Evolutionary conservation across 2,329 filamentous ascomycete genomes (phyloP).

Genomic region (Incumbomyces delicatus): DNA sequence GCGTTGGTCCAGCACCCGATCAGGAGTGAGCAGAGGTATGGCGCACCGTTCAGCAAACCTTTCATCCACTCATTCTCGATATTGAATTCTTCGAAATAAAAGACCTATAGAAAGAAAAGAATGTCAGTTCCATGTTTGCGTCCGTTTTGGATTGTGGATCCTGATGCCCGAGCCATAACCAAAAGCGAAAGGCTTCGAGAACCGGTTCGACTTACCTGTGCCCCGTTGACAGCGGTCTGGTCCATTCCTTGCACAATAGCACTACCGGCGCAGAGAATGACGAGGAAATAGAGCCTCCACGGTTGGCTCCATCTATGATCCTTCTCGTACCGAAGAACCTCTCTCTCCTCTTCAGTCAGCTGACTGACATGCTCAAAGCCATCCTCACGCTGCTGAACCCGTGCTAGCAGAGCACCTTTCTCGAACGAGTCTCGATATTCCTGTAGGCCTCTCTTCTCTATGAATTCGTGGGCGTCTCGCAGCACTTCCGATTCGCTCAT

Average conservation of each 20-base stretch:
- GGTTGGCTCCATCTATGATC: constrained; percentile 30
- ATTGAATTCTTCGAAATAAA: constrained; percentile 6
- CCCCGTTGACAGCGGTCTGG: constrained; percentile 36
- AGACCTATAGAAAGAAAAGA: constrained; percentile 16
- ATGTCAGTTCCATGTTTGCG: background rate
- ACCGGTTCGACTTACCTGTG: constrained; percentile 27
- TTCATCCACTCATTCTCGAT: constrained; percentile 30
- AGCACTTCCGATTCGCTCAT: constrained; percentile 45
- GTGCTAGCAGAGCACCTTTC: constrained; percentile 24
- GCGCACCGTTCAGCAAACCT: constrained; percentile 35
- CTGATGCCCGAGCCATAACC: too few relatives aligned
- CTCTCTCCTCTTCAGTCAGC: constrained; percentile 27
- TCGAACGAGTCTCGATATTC: constrained; percentile 26
- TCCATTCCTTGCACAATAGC: constrained; percentile 37
- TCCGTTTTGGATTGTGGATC: too few relatives aligned
- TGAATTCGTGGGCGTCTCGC: constrained; percentile 30
- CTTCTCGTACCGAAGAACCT: constrained; percentile 27
- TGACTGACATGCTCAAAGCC: constrained; percentile 38
- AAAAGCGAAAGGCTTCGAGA: too few relatives aligned
- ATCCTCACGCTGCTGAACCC: constrained; percentile 36
- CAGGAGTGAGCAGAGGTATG: constrained; percentile 56
- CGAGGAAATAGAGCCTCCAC: constrained; percentile 27
- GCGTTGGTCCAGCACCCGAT: constrained; percentile 30
- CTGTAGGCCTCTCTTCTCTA: constrained; percentile 26
- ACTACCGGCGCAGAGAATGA: constrained; percentile 33